Percentiles rank a stretch among this genome's conserved stretches.
Conservation (phyloP, 2,329 filamentous ascomycete genomes). For the Gaeumannomyces tritici region DNA sequence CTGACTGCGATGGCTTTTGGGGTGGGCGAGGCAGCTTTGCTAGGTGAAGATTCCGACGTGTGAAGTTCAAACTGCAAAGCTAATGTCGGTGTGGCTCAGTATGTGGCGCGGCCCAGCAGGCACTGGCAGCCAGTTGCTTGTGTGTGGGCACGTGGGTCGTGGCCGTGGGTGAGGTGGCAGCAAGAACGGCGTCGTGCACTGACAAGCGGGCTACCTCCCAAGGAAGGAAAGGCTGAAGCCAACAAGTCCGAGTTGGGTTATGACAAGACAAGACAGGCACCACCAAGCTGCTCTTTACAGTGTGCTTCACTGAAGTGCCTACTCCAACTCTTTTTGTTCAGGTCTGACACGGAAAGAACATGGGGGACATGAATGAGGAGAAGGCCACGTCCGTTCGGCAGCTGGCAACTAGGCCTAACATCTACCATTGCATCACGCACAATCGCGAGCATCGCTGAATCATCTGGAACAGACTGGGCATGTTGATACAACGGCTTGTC, state of each 20-base stretch:
- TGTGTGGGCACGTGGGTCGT: neutral
- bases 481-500: neutral
- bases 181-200: neutral
- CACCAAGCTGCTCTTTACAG: neutral
- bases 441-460: neutral
- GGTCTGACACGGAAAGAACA: too few species aligned
- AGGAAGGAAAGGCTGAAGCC: neutral
- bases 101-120: neutral
- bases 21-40: neutral
- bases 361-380: too few species aligned
- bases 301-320: too few species aligned
- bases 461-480: neutral
- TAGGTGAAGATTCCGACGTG: neutral
- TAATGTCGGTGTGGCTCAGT: neutral
- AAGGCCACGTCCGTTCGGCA: too few species aligned
- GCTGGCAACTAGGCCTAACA: too few species aligned
- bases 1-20: neutral
- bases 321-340: too few species aligned
- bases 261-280: too few species aligned
- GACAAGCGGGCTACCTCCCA: too few species aligned
- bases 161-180: too few species aligned
- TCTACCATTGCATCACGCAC: too few species aligned
- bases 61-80: neutral
- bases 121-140: neutral
- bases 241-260: neutral